phyloP scores from a whole-genome alignment of 2,329 filamentous ascomycete species.

The Trichophyton benhamiae region DNA sequence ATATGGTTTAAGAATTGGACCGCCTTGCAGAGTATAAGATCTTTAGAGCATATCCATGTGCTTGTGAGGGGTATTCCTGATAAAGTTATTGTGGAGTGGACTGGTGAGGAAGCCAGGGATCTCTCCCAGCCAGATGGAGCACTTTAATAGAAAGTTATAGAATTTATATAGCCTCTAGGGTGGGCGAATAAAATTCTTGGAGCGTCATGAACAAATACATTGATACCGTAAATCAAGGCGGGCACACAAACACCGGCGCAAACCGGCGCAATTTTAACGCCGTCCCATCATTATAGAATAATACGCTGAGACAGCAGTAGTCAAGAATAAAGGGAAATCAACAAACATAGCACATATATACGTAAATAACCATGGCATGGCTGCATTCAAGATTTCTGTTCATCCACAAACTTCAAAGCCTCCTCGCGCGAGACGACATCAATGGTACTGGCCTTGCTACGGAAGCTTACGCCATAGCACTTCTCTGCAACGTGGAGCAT shows the following conservation, averaged over 20 bases:
- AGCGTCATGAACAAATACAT: background rate
- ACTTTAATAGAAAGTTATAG: background rate
- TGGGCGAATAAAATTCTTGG: background rate
- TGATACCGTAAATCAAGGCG: background rate
- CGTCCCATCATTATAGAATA: background rate
- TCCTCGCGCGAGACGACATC: constrained; percentile 79
- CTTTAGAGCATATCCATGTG: constrained; percentile 47
- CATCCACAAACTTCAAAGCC: constrained; percentile 87
- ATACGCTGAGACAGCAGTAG: background rate
- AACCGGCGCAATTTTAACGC: background rate
- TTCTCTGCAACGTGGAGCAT: constrained; percentile 93
- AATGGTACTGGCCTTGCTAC: constrained; percentile 87
- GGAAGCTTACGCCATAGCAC: constrained; percentile 87
- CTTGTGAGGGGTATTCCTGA: constrained; percentile 39
- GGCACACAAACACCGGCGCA: background rate
- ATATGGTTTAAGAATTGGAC: constrained; percentile 56
- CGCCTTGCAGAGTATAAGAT: constrained; percentile 47
- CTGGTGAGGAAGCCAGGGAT: constrained; percentile 21
- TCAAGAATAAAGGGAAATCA: background rate
- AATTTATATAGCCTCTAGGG: background rate
- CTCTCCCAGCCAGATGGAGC: background rate
- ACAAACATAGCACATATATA: background rate
- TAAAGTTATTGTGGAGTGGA: constrained; percentile 34
- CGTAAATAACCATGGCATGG: background rate
- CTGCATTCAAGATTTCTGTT: constrained; percentile 45